These are phyloP conservation scores for Penicillium thymicola DNA, from an alignment of 2,329 filamentous ascomycete genomes.

Conservation along the genomic window DNA sequence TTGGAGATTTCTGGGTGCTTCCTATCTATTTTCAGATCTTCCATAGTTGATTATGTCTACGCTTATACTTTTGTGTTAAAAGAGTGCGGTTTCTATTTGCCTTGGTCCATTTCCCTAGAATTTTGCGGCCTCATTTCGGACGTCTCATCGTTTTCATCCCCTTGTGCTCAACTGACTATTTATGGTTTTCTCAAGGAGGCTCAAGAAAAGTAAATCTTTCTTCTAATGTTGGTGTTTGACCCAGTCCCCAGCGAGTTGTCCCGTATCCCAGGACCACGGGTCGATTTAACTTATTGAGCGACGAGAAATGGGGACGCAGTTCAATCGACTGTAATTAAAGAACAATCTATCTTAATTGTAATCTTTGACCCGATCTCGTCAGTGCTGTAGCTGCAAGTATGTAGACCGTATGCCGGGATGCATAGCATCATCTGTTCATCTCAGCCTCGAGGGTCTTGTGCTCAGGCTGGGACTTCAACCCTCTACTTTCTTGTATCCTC, in stretches of 20 bases:
- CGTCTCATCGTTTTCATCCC: neutral
- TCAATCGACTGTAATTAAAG: neutral
- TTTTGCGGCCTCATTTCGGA: neutral
- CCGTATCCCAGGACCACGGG: neutral
- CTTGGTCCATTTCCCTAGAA: neutral
- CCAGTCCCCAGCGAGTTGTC: neutral
- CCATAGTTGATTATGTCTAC: constrained; percentile 20
- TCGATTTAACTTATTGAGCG: neutral
- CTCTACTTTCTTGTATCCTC: neutral
- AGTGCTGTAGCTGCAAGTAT: neutral
- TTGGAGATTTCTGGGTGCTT: constrained; percentile 20
- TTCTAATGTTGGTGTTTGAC: neutral
- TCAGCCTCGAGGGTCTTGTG: neutral
- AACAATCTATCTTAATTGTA: neutral
- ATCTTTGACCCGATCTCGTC: neutral
- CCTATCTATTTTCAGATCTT: constrained; percentile 16
- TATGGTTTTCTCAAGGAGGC: neutral
- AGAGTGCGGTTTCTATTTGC: constrained; percentile 8
- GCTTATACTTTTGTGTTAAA: constrained; percentile 10
- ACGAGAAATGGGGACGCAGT: too few relatives aligned
- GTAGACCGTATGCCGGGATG: neutral
- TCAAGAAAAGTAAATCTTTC: neutral
- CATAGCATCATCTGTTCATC: neutral
- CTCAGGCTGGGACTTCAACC: neutral
- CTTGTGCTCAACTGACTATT: neutral